Base-by-base conservation (phyloP, 345 rosid species). In the Eutrema yunnanense region DNA sequence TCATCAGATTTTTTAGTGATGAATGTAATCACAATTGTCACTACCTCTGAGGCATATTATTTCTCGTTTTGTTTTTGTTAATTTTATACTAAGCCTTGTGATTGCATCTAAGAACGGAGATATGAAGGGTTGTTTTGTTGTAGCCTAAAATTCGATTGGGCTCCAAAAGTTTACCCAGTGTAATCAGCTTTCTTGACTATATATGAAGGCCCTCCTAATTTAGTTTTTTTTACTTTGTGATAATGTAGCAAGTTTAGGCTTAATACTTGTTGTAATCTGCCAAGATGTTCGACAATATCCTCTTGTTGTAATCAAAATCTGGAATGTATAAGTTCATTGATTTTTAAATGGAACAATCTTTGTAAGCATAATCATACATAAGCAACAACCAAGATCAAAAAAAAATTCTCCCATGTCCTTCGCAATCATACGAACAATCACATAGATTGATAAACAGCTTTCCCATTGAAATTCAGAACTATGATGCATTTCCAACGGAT, bases 51-150 rank as follows among this genome's bases (percentile, higher is more conserved):
- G 79, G 79, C 79, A 52, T 44, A 5, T 6, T 26, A 3, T 19
- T 12, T 2, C 14, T 12, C 2, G 8, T 30, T 54, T 33, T 7
- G 0, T 0, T 7, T 42, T 33, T 62, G 11, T n/a, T 22, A n/a
- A 2, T 5, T 1, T 5, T 54, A 7, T 0, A 0, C 4, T 9
- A 0, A 36, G 79, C 79, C 79, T 76, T 7, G 8, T 76, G 79
- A 76, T 76, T 76, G 75, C 66, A 66, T 56, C 75, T 63, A 76
- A 76, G 80, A 76, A 76, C 80, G 80, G 80, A 76, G 80, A 76
- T 76, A 70, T 76, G 80, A 76, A 76, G 40, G 75, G 75, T 53
- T 55, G 49, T 48, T 48, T 76, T 71, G 80, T 76, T 70, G 80
- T 56, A 76, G 80, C 67, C 72, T 70, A 5, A 32, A 6, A 3